Evolutionary conservation across 768 basidiomycete genomes (phyloP).

Genomic region (Pleurotus giganteus): DNA sequence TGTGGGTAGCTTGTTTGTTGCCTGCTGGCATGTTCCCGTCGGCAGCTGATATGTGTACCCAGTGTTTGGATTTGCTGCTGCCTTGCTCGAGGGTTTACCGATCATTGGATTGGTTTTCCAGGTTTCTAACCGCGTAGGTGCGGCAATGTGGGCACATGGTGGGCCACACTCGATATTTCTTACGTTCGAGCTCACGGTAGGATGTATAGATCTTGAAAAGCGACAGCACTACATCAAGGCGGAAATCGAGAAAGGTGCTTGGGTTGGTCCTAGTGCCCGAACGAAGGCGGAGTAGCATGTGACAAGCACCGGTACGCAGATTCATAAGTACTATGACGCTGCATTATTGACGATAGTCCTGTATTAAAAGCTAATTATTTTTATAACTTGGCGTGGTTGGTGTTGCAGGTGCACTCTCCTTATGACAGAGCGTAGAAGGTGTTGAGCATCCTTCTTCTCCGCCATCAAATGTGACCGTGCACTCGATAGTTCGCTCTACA

Average conservation of each 20-base stretch:
- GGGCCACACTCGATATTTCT: conserved; percentile 11
- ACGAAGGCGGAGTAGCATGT: not conserved
- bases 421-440: conserved; percentile 6
- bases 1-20: conserved; percentile 35
- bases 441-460: conserved; percentile 2
- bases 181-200: conserved; percentile 11
- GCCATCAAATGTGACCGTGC: conserved; percentile 2
- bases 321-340: not conserved
- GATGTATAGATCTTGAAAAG: conserved; percentile 58
- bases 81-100: conserved; percentile 78
- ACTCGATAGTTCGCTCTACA: conserved; percentile 5
- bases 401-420: not conserved
- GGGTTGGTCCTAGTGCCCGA: conserved; percentile 5
- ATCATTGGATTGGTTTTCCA: conserved; percentile 80
- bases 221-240: conserved; percentile 46
- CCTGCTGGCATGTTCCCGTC: no score
- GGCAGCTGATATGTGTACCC: not conserved
- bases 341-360: not conserved
- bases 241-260: conserved; percentile 4
- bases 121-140: conserved; percentile 85
- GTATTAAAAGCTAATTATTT: not conserved
- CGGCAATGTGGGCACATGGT: conserved; percentile 94
- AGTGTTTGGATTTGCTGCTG: conserved; percentile 87
- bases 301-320: not conserved
- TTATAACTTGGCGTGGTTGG: not conserved